phyloP scores from a whole-genome alignment of 1,284 basidiomycete genomes.

The Pholiota adiposa region DNA sequence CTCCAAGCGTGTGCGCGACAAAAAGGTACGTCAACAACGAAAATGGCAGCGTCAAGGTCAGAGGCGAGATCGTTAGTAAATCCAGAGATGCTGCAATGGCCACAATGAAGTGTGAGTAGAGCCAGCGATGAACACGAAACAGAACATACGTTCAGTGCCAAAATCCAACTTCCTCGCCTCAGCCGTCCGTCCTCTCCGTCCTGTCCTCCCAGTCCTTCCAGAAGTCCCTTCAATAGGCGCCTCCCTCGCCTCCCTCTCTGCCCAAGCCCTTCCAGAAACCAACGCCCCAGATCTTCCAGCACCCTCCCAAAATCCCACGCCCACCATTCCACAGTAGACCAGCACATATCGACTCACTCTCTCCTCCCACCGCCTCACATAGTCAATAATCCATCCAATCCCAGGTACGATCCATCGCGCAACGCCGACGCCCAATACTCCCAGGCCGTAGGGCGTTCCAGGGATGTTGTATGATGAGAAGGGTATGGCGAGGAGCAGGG shows the following conservation, averaged over 20 bases:
- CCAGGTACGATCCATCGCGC: constrained; percentile 40
- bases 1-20: constrained; percentile 81
- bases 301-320: constrained; percentile 81
- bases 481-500: constrained; percentile 22
- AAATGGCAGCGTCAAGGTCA: constrained; percentile 81
- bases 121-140: not conserved
- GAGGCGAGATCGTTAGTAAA: constrained; percentile 79
- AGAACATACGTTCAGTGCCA: constrained; percentile 57
- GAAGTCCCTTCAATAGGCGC: not conserved
- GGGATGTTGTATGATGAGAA: not conserved
- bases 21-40: constrained; percentile 86
- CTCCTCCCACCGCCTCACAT: constrained; percentile 65
- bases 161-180: constrained; percentile 52
- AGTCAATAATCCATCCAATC: constrained; percentile 50
- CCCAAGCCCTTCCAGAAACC: constrained; percentile 45
- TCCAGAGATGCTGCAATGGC: constrained; percentile 60
- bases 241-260: constrained; percentile 22
- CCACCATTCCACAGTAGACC: constrained; percentile 86
- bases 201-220: constrained; percentile 3
- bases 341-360: constrained; percentile 85
- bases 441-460: constrained; percentile 4
- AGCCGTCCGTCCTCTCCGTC: not conserved
- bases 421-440: constrained; percentile 52
- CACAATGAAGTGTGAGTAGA: constrained; percentile 12
- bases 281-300: constrained; percentile 71